Base-by-base conservation (phyloP, 768 basidiomycete species). In the Myochromella boudieri region DNA sequence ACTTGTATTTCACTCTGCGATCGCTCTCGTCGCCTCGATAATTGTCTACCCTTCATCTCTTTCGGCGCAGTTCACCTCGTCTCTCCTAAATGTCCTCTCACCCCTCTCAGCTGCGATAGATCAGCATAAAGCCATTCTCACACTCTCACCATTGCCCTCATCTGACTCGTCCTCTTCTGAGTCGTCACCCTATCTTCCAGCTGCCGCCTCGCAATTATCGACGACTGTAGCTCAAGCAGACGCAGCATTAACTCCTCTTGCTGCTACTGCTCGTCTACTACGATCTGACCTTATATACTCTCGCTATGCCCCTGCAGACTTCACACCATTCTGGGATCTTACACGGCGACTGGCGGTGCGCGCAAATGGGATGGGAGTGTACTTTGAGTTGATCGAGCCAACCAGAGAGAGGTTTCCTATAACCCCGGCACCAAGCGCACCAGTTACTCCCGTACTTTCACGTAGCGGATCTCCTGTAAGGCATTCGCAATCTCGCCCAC, bases 301-400 rank as follows among this genome's bases (percentile, higher is more conserved):
- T 1, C 74, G 84, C 1, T 84, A 84, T 56, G 67, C 76, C 0
- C 85, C 85, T 0, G 60, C 57, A 1, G 84, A 86, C 57, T 81
- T 83, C 39, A 53, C 57, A 0, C 59, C 62, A 3, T 69, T 90
- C 15, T 82, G 85, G 44, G 57, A 63, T 18, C 57, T 76, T 6
- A 68, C 70, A 12, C 68, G 81, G 33, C 66, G 77, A 3, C 68
- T 87, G 51, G 71, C 75, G 3, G 79, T 77, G 9, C 68, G 81
- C 6, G 75, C 77, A n/a, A 72, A 82, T 51, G 87, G 87, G 14
- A 71, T 88, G 72, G 67, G 63, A 15, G 60, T 77, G 29, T 88
- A 85, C 56, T 87, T 84, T 50, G 63, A 62, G 0, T 58, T 88
- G n/a, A 74, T 85, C 8, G 83, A 88, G 52, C 79, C 84, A 0